Base-by-base conservation (phyloP, 345 rosid species). In the Passiflora organensis region DNA sequence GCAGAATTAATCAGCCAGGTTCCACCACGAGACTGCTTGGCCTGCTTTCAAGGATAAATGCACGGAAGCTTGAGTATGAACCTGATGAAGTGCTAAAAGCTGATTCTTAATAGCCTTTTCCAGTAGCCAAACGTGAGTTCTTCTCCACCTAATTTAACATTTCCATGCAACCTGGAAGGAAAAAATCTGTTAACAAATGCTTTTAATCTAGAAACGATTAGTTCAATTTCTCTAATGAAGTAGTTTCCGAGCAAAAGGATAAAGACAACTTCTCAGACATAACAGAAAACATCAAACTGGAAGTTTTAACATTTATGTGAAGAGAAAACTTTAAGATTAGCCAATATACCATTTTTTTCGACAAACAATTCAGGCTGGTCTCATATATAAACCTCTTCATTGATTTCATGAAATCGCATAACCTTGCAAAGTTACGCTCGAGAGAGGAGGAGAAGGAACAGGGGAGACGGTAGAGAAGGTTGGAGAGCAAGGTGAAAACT, bases 151-250 rank as follows among this genome's bases (percentile, higher is more conserved):
- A 51, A 51, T 51, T 60, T 32, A 57, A 32, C 42, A 49, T 53
- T 47, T 65, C 70, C 80, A 64, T 43, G 51, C 25, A 73, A 78
- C 80, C 87, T 86, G 72, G 71, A 72, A 67, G 13, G 28, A 15
- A 2, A 21, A 51, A 41, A n/a, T 25, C 18, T 5, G 19, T 32
- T 32, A 10, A 16, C 6, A 51, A 51, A 51, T 23, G 16, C 8
- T 8, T 2, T 28, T 15, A 41, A 41, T 13, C 13, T 15, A 8
- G 4, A 13, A 39, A 39, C 12, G 5, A 10, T 39, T n/a, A 18
- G 2, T 2, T 11, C 16, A 23, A 24, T 13, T 4, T 14, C 3
- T 12, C 10, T 18, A 14, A 24, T 1, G 1, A 8, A 6, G n/a
- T 23, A 12, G n/a, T 11, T 41, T 15, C 43, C 43, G n/a, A n/a